Evolutionary conservation across 2,329 filamentous ascomycete genomes (phyloP).

Genomic region (Paecilomyces variotii): DNA sequence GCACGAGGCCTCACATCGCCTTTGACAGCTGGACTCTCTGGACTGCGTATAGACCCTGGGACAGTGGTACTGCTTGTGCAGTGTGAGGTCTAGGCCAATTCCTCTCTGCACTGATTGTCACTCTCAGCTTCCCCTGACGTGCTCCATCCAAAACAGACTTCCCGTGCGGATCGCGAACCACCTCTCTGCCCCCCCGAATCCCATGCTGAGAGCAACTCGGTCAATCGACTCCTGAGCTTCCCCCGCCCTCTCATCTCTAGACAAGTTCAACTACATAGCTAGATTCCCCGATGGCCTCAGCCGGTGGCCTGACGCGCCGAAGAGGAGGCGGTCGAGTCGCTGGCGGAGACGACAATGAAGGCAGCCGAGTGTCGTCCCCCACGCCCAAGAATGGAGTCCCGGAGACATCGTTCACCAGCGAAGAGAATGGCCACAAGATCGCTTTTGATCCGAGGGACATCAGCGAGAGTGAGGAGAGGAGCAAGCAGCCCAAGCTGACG

Average conservation of each 20-base stretch:
- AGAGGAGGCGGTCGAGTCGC: slow-evolving; percentile 55
- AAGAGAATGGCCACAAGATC: slow-evolving; percentile 97
- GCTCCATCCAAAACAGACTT: neutral
- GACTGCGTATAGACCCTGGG: neutral
- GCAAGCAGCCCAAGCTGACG: slow-evolving; percentile 96
- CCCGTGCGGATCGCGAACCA: neutral
- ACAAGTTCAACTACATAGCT: slow-evolving; percentile 8
- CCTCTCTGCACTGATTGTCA: neutral
- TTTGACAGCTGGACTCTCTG: neutral
- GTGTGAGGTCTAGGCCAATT: neutral
- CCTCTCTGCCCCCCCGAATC: neutral
- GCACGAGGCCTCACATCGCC: neutral
- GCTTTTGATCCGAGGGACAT: slow-evolving; percentile 96
- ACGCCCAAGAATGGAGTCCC: slow-evolving; percentile 52
- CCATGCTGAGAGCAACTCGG: neutral
- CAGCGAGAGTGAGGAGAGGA: slow-evolving; percentile 89
- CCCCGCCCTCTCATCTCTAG: slow-evolving; percentile 5
- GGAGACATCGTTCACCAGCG: slow-evolving; percentile 73
- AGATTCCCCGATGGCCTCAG: slow-evolving; percentile 49
- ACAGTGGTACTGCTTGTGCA: neutral
- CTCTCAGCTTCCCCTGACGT: neutral
- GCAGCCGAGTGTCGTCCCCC: slow-evolving; percentile 59
- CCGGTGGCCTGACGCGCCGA: slow-evolving; percentile 64
- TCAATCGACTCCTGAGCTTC: slow-evolving; percentile 6
- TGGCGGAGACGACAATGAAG: slow-evolving; percentile 53